phyloP scores from a whole-genome alignment of 306 rosid genomes.

The Sesbania bispinosa region DNA sequence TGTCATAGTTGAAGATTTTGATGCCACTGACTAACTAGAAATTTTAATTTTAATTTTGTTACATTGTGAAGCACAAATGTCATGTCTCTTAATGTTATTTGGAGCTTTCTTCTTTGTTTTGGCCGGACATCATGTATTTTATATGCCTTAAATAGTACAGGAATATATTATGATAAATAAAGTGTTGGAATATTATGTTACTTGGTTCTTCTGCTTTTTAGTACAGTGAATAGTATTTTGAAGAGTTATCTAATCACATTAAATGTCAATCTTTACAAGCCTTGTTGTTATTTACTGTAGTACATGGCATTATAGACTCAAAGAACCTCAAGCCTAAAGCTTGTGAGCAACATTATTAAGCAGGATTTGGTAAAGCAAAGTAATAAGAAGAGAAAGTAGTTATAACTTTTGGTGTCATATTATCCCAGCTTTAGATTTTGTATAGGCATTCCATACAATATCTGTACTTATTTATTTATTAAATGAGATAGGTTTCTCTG shows the following conservation, averaged over 20 bases:
- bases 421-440: conserved; percentile 16
- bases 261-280: background rate
- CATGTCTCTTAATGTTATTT: conserved; percentile 7
- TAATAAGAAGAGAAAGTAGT: background rate
- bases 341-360: background rate
- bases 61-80: background rate
- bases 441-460: background rate
- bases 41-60: background rate
- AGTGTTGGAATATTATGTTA: background rate
- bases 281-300: background rate
- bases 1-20: conserved; percentile 8
- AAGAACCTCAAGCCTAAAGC: background rate
- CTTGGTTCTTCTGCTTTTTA: background rate
- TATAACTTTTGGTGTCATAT: conserved; percentile 21
- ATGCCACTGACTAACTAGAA: background rate
- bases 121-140: background rate
- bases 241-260: background rate
- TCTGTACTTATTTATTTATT: conserved; percentile 42
- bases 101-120: background rate
- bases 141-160: background rate
- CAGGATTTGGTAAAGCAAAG: background rate
- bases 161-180: background rate
- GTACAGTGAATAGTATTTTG: background rate
- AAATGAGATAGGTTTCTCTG: conserved; percentile 86
- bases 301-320: background rate